phyloP scores from a whole-genome alignment of 306 rosid species.

The Argentina anserina region DNA sequence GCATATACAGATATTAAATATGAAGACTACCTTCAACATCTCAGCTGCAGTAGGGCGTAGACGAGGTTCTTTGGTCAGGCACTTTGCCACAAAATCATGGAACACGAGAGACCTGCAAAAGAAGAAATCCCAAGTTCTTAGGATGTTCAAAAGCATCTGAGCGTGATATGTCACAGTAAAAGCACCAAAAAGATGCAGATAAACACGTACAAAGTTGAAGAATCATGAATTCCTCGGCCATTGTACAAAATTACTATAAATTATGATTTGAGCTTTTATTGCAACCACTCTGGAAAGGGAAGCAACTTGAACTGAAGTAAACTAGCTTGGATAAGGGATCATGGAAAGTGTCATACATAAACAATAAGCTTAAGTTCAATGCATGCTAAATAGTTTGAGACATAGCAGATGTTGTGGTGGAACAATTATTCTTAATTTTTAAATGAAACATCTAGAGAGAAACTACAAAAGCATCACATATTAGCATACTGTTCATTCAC shows the following conservation, averaged over 20 bases:
- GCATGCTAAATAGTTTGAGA: not conserved
- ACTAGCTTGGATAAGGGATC: not conserved
- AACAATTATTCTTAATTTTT: too few species aligned
- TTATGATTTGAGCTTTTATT: conserved; percentile 9
- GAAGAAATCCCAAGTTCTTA: conserved; percentile 21
- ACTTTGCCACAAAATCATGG: conserved; percentile 96
- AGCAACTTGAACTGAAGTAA: not conserved
- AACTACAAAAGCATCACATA: not conserved
- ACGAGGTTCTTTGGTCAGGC: conserved; percentile 95
- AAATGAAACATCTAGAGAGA: too few species aligned
- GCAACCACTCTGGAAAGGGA: not conserved
- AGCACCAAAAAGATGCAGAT: not conserved
- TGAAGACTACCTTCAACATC: conserved; percentile 80
- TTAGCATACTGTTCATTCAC: not conserved
- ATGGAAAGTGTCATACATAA: not conserved
- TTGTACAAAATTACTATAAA: not conserved
- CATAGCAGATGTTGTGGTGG: not conserved
- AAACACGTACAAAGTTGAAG: not conserved
- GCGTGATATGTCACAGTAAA: not conserved
- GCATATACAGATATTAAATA: conserved; percentile 8
- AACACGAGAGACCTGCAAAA: conserved; percentile 81
- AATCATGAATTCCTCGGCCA: not conserved
- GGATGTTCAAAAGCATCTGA: conserved; percentile 12
- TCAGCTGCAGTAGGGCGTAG: conserved; percentile 89
- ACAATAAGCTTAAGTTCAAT: not conserved